Conservation (phyloP, 2,329 filamentous ascomycete genomes). For the Alternaria sp. region DNA sequence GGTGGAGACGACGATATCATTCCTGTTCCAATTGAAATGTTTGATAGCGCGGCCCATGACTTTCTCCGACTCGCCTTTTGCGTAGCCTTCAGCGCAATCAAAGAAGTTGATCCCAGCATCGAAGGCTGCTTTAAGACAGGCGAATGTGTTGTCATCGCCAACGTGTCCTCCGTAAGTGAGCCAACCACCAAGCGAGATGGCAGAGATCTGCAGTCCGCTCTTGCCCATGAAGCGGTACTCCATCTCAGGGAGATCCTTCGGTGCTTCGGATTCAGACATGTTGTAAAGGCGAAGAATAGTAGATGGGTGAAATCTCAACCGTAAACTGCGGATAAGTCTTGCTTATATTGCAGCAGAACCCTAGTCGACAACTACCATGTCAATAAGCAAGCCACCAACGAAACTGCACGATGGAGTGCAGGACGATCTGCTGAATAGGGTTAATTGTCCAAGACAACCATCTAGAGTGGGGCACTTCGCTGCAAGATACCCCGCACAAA, state of each 20-base stretch:
- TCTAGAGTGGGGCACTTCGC: slow-evolving; percentile 4
- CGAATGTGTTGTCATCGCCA: slow-evolving; percentile 68
- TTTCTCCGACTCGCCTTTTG: slow-evolving; percentile 61
- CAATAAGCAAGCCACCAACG: slow-evolving; percentile 4
- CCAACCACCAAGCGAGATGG: slow-evolving; percentile 69
- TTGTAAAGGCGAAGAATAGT: background rate
- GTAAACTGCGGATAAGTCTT: background rate
- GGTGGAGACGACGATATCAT: slow-evolving; percentile 65
- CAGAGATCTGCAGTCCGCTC: slow-evolving; percentile 76
- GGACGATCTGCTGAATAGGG: background rate
- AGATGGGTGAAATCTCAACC: background rate
- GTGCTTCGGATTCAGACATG: slow-evolving; percentile 20
- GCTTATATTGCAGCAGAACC: background rate
- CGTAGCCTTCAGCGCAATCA: slow-evolving; percentile 65
- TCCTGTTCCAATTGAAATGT: slow-evolving; percentile 65
- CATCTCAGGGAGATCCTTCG: slow-evolving; percentile 60
- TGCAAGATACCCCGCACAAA: slow-evolving; percentile 9
- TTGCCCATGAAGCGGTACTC: slow-evolving; percentile 75
- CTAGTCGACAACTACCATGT: background rate
- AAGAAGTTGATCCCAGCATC: slow-evolving; percentile 68
- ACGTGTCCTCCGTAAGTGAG: slow-evolving; percentile 79
- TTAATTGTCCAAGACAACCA: background rate
- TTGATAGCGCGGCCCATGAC: slow-evolving; percentile 66
- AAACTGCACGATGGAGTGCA: background rate
- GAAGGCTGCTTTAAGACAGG: slow-evolving; percentile 63